Evolutionary conservation across 371 early-diverging fungal genomes (phyloP).

Genomic region (Mucor piriformis): DNA sequence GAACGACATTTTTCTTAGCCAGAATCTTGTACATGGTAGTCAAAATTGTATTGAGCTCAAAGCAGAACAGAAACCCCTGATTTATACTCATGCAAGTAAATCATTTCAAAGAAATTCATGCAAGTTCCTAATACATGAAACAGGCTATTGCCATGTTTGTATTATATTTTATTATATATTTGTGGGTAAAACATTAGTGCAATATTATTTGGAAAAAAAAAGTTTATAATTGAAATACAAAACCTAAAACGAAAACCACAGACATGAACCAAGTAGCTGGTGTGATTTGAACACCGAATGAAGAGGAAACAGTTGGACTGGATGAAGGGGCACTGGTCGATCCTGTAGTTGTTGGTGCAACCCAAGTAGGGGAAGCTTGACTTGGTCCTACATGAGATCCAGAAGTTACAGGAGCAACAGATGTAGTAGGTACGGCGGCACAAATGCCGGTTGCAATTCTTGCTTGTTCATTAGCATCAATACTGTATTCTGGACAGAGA

Average conservation of each 20-base stretch:
- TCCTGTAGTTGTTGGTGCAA: slow-evolving; percentile 4
- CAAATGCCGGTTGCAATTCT: slow-evolving; percentile 30
- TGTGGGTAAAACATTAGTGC: neutral
- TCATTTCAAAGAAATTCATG: too few species aligned
- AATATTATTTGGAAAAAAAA: neutral
- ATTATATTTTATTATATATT: too few species aligned
- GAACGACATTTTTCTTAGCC: too few species aligned
- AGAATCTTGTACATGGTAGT: too few species aligned
- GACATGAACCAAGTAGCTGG: neutral
- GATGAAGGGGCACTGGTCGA: slow-evolving; percentile 12
- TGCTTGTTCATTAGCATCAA: slow-evolving; percentile 27
- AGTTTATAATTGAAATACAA: neutral
- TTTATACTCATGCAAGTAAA: too few species aligned
- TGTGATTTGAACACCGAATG: neutral
- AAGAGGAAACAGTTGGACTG: slow-evolving; percentile 4
- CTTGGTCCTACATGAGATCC: slow-evolving; percentile 1
- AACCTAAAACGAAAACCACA: neutral
- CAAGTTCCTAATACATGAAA: too few species aligned
- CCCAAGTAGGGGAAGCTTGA: slow-evolving; percentile 5
- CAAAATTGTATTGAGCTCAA: too few species aligned
- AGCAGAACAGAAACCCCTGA: too few species aligned
- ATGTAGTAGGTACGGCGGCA: slow-evolving; percentile 29
- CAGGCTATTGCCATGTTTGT: too few species aligned
- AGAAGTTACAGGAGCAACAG: slow-evolving; percentile 3
- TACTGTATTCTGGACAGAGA: slow-evolving; percentile 33